A percentile compares a stretch with the other conserved stretches of the same genome.
phyloP scores from a whole-genome alignment of 169 alveolate species.

The Perkinsus marinus region DNA sequence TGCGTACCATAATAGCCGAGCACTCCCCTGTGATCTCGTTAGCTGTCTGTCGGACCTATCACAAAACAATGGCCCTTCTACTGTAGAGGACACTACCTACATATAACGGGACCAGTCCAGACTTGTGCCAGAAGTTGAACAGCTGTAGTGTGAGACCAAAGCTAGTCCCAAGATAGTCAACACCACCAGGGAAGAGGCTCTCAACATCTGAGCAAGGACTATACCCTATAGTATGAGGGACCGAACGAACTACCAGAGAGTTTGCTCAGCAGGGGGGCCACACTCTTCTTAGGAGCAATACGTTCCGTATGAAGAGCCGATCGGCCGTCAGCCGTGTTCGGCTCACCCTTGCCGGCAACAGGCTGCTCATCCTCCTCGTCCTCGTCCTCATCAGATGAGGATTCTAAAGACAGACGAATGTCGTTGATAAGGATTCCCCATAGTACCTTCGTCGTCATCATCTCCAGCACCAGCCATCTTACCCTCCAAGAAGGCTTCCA shows the following conservation, averaged over 20 bases:
- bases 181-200: conserved; percentile 11
- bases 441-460: not conserved
- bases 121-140: conserved; percentile 83
- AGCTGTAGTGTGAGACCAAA: conserved; percentile 80
- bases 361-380: not conserved
- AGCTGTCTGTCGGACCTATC: conserved; percentile 56
- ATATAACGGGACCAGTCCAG: conserved; percentile 73
- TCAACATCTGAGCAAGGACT: not conserved
- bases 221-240: too few species aligned
- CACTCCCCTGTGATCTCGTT: conserved; percentile 92
- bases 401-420: not conserved
- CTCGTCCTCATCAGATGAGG: not conserved
- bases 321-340: not conserved
- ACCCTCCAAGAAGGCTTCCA: conserved; percentile 8
- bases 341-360: not conserved
- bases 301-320: not conserved
- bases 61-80: not conserved
- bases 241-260: not conserved
- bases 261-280: not conserved
- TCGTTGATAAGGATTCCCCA: too few species aligned
- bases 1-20: conserved; percentile 68
- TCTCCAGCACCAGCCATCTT: not conserved
- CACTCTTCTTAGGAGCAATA: not conserved
- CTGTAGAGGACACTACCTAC: conserved; percentile 6
- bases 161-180: conserved; percentile 88